Percentiles rank a stretch among this genome's conserved stretches.
These are phyloP conservation scores for Mucor racemosus DNA, from an alignment of 371 early-diverging fungal species.

Conservation along the genomic window DNA sequence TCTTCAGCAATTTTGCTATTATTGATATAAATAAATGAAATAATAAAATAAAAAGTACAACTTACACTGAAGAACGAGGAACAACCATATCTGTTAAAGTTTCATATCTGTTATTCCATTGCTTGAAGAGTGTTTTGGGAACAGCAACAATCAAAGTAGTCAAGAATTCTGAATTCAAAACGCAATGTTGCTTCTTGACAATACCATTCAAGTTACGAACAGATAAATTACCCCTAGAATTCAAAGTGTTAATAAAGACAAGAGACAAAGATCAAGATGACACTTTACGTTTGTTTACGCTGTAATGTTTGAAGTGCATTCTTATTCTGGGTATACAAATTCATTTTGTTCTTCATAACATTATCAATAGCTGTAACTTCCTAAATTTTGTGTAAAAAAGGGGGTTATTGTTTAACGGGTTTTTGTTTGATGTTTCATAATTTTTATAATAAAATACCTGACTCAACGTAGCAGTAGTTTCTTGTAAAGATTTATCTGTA, in stretches of 20 bases:
- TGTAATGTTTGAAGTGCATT: constrained; percentile 78
- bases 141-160: constrained; percentile 94
- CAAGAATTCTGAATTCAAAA: constrained; percentile 92
- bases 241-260: background rate
- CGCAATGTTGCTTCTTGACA: constrained; percentile 90
- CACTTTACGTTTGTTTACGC: constrained; percentile 76
- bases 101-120: constrained; percentile 89
- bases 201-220: constrained; percentile 84
- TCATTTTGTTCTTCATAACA: constrained; percentile 85
- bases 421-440: constrained; percentile 11
- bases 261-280: background rate
- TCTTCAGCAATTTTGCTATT: constrained; percentile 86
- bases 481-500: constrained; percentile 87
- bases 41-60: background rate
- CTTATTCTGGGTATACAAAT: constrained; percentile 83
- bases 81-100: constrained; percentile 92
- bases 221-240: constrained; percentile 86
- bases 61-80: constrained; percentile 91
- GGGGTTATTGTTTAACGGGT: background rate
- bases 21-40: background rate
- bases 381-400: constrained; percentile 36
- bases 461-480: constrained; percentile 75
- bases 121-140: constrained; percentile 78
- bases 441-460: constrained; percentile 34
- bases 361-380: constrained; percentile 87